These are phyloP conservation scores for Penicillium sp. DNA, from an alignment of 2,329 filamentous ascomycete species.

Conservation along the genomic window DNA sequence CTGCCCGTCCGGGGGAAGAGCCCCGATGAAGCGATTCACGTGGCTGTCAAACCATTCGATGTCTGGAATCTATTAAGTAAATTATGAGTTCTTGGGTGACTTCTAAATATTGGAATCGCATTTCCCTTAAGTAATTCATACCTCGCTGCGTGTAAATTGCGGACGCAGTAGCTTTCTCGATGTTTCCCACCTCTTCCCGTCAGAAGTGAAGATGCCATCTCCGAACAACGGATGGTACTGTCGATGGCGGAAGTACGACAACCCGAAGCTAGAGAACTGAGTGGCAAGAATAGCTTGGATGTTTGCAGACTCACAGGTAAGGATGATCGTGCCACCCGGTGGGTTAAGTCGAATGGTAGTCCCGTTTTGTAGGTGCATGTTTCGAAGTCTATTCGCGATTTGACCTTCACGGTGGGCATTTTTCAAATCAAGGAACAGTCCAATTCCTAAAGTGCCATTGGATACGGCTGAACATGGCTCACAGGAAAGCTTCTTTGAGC, in stretches of 20 bases:
- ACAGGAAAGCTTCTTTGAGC: too few species aligned
- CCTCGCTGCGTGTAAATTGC: slow-evolving; percentile 24
- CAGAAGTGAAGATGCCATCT: slow-evolving; percentile 25
- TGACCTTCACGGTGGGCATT: too few species aligned
- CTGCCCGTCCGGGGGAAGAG: slow-evolving; percentile 45
- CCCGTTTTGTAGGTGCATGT: background rate
- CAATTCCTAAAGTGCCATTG: too few species aligned
- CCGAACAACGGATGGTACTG: slow-evolving; percentile 20
- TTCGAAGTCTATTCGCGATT: too few species aligned
- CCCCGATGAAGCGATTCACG: background rate
- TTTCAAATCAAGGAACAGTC: too few species aligned
- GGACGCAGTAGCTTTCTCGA: slow-evolving; percentile 19
- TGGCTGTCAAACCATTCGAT: background rate
- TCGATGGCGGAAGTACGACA: background rate
- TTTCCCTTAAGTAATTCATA: too few species aligned
- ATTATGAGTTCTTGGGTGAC: too few species aligned
- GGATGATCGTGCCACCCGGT: background rate
- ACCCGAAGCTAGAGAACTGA: background rate
- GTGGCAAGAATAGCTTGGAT: background rate
- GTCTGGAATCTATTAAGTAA: slow-evolving; percentile 8
- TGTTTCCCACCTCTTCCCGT: slow-evolving; percentile 16
- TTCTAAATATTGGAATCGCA: too few species aligned
- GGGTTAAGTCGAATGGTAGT: background rate
- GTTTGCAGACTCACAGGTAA: background rate
- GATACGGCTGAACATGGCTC: too few species aligned